Evolutionary conservation across 306 rosid species (phyloP), one percentile per base, ranked within the genome.

Genomic region (Ziziphus jujuba): DNA sequence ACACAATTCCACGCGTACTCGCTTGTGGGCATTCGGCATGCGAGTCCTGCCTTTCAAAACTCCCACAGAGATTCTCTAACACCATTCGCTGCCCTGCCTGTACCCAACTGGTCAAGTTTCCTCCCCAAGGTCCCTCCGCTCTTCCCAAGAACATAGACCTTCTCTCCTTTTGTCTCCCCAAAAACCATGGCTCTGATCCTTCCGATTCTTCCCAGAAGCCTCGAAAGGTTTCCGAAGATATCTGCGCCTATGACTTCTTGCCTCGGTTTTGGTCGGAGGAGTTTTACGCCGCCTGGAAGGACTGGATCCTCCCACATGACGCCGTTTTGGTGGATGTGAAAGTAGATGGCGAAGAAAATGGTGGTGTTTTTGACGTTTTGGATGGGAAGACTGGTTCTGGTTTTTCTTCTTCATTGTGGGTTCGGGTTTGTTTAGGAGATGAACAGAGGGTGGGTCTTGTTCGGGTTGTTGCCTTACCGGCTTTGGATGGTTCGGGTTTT

Each of bases 61-160:
- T 89, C 16, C 96, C 85, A 6, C 79, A 61, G 35, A 86, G 90
- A 5, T 87, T 22, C 64, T 80, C 92, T 17, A 66, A 69, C 72
- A 87, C 98, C 10, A 72, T 92, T 67, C 91, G 93, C 36, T 90
- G 96, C 75, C 98, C 98, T 33, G 89, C 86, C 31, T 92, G 98
- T 63, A 92, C 79, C 17, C 96, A 81, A 48, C 91, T 92, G 50
- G 91, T 87, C 65, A 87, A 78, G 50, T 86, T 64, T 83, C 84
- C 92, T 3, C 49, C 81, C 4, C 79, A 74, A 61, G 93, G 96
- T 1, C 87, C 93, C 56, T 79, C 86, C 48, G 80, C 87, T 70
- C 90, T 92, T 19, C 98, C 98, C 52, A 92, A 90, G 79, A 92
- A 92, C 86, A 87, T 90, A 69, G 98, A 92, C 63, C 96, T 92